These are phyloP conservation scores for Oryza coarctata DNA, from an alignment of 176 grass and related monocot species.

Conservation along the genomic window DNA sequence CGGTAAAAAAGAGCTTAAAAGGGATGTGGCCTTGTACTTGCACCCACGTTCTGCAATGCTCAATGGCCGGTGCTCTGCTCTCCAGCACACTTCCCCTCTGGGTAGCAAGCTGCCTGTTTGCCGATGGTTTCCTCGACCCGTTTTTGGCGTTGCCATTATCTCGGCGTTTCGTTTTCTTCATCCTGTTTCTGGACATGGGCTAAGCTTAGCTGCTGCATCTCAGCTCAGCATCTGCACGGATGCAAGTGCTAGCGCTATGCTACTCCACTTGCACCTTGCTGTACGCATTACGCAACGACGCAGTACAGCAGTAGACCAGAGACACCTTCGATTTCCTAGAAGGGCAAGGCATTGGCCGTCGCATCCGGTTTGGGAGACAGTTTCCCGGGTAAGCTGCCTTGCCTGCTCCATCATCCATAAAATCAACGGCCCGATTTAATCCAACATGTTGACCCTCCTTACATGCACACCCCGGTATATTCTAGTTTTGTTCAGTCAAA, in stretches of 20 bases:
- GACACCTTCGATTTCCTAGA: no score
- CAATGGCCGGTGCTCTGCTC: no score
- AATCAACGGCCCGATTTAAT: neutral
- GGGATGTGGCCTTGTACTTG: neutral
- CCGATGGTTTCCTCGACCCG: neutral
- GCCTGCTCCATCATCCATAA: neutral
- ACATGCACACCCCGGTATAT: neutral
- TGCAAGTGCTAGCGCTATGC: no score
- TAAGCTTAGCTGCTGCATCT: no score
- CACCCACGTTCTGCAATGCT: conserved; percentile 28
- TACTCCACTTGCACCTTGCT: neutral
- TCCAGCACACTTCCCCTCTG: neutral
- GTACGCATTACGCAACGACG: neutral
- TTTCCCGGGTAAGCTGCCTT: neutral
- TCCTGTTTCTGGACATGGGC: neutral
- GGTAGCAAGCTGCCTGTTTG: neutral
- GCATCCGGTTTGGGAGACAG: conserved; percentile 15
- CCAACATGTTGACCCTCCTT: neutral
- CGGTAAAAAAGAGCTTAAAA: neutral
- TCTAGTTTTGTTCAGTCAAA: conserved; percentile 1
- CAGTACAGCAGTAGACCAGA: neutral
- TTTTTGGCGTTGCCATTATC: neutral
- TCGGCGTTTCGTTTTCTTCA: neutral
- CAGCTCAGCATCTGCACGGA: neutral
- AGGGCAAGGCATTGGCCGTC: neutral